Evolutionary conservation across 805 yeast species (phyloP).

Genomic region (Zygotorulaspora sp.): DNA sequence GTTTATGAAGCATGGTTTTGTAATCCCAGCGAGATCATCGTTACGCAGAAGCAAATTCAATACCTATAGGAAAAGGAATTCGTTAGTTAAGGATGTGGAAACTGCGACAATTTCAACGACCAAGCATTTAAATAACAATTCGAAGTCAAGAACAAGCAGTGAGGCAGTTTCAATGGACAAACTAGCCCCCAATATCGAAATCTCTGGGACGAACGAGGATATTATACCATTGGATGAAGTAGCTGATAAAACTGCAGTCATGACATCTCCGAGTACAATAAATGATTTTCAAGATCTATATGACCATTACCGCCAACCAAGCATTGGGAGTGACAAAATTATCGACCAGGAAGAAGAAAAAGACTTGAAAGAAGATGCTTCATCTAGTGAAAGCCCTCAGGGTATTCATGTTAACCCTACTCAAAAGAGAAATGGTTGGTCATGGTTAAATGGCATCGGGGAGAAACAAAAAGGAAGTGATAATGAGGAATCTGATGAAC

Average conservation of each 20-base stretch:
- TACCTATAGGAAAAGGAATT: slow-evolving; percentile 43
- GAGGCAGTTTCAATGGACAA: neutral
- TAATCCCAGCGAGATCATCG: slow-evolving; percentile 34
- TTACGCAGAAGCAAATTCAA: slow-evolving; percentile 48
- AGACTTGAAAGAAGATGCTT: neutral
- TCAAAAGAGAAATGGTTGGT: slow-evolving; percentile 20
- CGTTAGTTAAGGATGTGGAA: slow-evolving; percentile 5
- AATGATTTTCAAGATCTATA: slow-evolving; percentile 28
- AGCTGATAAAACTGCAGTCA: slow-evolving; percentile 3
- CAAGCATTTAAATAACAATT: neutral
- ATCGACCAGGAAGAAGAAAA: neutral
- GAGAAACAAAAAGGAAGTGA: slow-evolving; percentile 5
- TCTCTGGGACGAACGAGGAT: slow-evolving; percentile 7
- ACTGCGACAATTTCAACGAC: neutral
- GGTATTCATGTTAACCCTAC: slow-evolving; percentile 6
- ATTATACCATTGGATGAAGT: slow-evolving; percentile 3
- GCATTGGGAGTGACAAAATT: slow-evolving; percentile 22
- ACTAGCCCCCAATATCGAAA: slow-evolving; percentile 1
- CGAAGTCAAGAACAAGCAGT: neutral
- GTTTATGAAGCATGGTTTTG: slow-evolving; percentile 27
- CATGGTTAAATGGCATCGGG: slow-evolving; percentile 16
- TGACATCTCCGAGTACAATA: slow-evolving; percentile 14
- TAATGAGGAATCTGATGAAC: neutral
- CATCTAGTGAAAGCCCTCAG: neutral
- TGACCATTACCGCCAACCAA: slow-evolving; percentile 29